A percentile compares a stretch with the other conserved stretches of the same genome.
Evolutionary conservation across 257 asterid genomes (phyloP).

Genomic region (Osmanthus fragrans): DNA sequence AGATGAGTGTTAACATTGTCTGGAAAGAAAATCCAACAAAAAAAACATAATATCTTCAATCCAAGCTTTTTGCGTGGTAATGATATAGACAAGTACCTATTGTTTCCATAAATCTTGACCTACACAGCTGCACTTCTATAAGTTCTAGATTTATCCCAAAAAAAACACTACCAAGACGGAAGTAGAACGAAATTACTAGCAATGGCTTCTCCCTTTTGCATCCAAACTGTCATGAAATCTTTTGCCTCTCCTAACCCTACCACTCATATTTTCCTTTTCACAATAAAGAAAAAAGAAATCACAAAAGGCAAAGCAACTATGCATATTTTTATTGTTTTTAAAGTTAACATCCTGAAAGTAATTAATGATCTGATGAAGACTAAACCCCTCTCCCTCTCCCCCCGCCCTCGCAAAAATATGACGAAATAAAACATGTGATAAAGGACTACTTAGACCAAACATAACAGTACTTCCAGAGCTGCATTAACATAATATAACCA

Average conservation of each 20-base stretch:
- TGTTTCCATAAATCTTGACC: constrained; percentile 1
- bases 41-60: background rate
- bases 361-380: background rate
- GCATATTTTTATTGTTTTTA: background rate
- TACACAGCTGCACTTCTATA: background rate
- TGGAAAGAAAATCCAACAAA: background rate
- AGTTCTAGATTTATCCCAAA: background rate
- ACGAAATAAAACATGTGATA: background rate
- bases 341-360: background rate
- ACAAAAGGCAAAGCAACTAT: background rate
- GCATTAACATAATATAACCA: background rate
- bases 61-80: background rate
- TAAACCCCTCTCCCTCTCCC: background rate
- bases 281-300: background rate
- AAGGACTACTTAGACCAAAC: background rate
- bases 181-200: background rate
- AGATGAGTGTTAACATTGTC: background rate
- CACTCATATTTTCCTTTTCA: background rate
- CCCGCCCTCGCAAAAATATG: background rate
- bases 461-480: background rate
- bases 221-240: background rate
- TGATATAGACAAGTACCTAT: background rate
- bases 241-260: background rate
- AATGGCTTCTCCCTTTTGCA: background rate
- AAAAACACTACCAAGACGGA: background rate